These are phyloP conservation scores for Dorcoceras hygrometricum DNA, from an alignment of 257 asterid genomes.

Conservation along the genomic window DNA sequence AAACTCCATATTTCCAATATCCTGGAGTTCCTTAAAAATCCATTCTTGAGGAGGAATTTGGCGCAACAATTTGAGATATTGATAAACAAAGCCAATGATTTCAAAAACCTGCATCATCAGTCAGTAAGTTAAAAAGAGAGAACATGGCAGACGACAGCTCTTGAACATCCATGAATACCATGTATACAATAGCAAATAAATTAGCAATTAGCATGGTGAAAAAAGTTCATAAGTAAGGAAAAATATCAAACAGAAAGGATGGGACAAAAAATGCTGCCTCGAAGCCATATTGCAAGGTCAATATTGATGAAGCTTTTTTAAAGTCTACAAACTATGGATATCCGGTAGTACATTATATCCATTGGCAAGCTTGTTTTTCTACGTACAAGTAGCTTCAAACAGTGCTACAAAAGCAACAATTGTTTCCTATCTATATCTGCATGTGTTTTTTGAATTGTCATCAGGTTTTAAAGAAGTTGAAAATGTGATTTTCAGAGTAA, in stretches of 20 bases:
- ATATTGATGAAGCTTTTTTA: not conserved
- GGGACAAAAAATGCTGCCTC: not conserved
- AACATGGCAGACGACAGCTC: not conserved
- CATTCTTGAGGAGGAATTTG: conserved; percentile 84
- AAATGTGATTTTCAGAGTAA: not conserved
- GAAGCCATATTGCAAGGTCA: not conserved
- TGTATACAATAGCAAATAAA: not conserved
- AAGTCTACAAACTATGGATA: not conserved
- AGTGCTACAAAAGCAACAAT: conserved; percentile 5
- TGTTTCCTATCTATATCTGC: not conserved
- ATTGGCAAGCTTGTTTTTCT: not conserved
- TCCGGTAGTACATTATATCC: not conserved
- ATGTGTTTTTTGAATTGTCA: not conserved
- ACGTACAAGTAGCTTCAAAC: conserved; percentile 4
- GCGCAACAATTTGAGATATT: conserved; percentile 81
- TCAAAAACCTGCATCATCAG: conserved; percentile 67
- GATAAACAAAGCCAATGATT: conserved; percentile 73
- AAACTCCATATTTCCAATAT: conserved; percentile 85
- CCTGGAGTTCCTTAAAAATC: conserved; percentile 94
- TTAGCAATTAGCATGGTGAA: not conserved
- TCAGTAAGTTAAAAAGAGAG: conserved; percentile 10
- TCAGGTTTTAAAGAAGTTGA: not conserved
- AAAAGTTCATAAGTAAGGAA: conserved; percentile 4
- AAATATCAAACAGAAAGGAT: not conserved
- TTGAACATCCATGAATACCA: not conserved